Evolutionary conservation across 2,329 filamentous ascomycete genomes (phyloP), one percentile per base, ranked within the genome.

Genomic region (Hortaea sp.): DNA sequence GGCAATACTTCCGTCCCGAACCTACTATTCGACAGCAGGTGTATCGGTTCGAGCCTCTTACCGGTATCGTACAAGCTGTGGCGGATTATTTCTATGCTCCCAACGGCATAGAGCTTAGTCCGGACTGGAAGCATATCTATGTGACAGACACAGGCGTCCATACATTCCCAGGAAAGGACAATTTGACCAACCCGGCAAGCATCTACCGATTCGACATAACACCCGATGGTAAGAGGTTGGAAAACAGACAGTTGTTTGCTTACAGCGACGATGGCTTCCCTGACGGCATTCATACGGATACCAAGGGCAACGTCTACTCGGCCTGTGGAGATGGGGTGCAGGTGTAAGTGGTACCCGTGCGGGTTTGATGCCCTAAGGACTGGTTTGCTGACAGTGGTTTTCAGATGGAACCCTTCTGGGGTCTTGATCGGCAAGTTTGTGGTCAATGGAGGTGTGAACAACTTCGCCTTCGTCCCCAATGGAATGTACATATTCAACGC

Each of bases 21-120:
- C 77, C 77, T 0, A 70, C 68, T 0, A 59, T 80, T 5, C 73
- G 67, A 3, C 75, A 74, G 47, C 78, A 82, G 53, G 76, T 81
- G 0, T 82, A 82, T 57, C 73, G 76, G 2, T 72, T 74, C 40
- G 70, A 75, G 43, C 70, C 72, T 0, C 53, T 53, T 1, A 80
- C 73, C 0, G 75, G 75, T 0, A 70, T 72, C 0, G 62, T 81
- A 2, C 69, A 71, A 1, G 73, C 74, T 0, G 77, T 77, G 1
- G 77, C 78, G 0, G 78, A 81, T 52, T 74, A 70, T 0, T 77
- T 81, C 47, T 65, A 59, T 1, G 66, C 72, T 28, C 76, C 76
- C 0, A 82, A 82, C 45, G 78, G 78, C 6, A 63, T 81, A 35
- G 69, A 70, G 0, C 78, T 81, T 54, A 76, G 73, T 0, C 76